A percentile compares a stretch with the other conserved stretches of the same genome.
Evolutionary conservation across 2,329 filamentous ascomycete genomes (phyloP).

Genomic region (Verticillium klebahnii): DNA sequence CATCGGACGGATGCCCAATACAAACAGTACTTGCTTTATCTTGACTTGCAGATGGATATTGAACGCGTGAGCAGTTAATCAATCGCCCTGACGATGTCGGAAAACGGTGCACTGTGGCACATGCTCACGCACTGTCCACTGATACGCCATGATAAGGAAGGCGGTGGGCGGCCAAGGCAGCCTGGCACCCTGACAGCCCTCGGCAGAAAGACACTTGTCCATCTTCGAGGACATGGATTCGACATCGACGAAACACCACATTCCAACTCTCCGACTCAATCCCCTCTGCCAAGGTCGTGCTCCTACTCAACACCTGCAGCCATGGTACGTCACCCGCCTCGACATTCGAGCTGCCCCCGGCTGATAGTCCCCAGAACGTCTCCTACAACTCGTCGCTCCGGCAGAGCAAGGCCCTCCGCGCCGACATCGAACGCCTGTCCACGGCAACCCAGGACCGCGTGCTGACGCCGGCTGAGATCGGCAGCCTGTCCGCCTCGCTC

Average conservation of each 20-base stretch:
- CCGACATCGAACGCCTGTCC: slow-evolving; percentile 68
- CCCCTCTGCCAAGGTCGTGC: neutral
- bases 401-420: slow-evolving; percentile 75
- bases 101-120: too few species aligned
- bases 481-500: slow-evolving; percentile 73
- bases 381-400: slow-evolving; percentile 83
- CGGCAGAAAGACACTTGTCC: neutral
- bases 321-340: neutral
- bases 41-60: too few species aligned
- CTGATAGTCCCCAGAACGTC: slow-evolving; percentile 54
- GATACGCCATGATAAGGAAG: neutral
- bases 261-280: neutral
- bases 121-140: neutral
- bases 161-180: neutral
- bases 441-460: slow-evolving; percentile 54
- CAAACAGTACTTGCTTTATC: too few species aligned
- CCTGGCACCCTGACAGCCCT: neutral
- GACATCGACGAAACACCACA: neutral
- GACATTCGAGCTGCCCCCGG: neutral
- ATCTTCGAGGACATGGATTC: neutral
- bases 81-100: too few species aligned
- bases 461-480: slow-evolving; percentile 51
- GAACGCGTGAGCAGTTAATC: too few species aligned
- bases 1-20: too few species aligned
- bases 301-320: neutral